These are phyloP conservation scores for Chaetomidium leptoderma DNA, from an alignment of 495 filamentous ascomycete species.

Conservation along the genomic window DNA sequence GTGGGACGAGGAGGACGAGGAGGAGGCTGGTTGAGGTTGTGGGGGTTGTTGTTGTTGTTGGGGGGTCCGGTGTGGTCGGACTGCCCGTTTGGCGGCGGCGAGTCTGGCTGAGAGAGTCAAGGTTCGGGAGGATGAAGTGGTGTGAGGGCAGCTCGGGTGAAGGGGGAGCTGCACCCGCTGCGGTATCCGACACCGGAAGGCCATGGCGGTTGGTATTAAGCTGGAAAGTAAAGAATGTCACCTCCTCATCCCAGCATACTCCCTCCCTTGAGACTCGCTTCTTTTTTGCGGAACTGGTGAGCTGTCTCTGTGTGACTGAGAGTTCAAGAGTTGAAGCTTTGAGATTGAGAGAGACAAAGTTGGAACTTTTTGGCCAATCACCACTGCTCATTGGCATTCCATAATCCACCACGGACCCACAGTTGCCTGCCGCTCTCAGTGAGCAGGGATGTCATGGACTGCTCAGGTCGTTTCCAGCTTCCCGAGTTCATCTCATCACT, in stretches of 20 bases:
- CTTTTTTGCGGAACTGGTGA: not conserved
- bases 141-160: not conserved
- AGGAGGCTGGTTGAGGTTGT: not conserved
- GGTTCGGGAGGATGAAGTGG: not conserved
- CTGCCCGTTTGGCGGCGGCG: conserved; percentile 2
- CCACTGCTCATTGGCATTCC: not conserved
- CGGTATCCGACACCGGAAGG: conserved; percentile 10
- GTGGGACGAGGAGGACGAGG: not conserved
- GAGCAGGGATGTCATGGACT: conserved; percentile 5
- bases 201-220: conserved; percentile 14
- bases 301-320: not conserved
- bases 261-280: not conserved
- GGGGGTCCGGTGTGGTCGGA: not conserved
- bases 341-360: not conserved
- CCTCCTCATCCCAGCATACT: conserved; percentile 1
- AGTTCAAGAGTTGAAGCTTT: not conserved
- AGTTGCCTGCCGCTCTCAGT: not conserved
- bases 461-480: not conserved
- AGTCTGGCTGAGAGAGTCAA: conserved; percentile 15
- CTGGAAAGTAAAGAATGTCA: not conserved
- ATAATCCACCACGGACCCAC: conserved; percentile 5
- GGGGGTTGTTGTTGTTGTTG: not conserved
- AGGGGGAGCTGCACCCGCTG: not conserved
- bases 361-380: conserved; percentile 7
- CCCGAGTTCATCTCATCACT: not conserved